These are phyloP conservation scores for Hordeum pubiflorum DNA, from an alignment of 202 grass and related monocot genomes.

Conservation along the genomic window DNA sequence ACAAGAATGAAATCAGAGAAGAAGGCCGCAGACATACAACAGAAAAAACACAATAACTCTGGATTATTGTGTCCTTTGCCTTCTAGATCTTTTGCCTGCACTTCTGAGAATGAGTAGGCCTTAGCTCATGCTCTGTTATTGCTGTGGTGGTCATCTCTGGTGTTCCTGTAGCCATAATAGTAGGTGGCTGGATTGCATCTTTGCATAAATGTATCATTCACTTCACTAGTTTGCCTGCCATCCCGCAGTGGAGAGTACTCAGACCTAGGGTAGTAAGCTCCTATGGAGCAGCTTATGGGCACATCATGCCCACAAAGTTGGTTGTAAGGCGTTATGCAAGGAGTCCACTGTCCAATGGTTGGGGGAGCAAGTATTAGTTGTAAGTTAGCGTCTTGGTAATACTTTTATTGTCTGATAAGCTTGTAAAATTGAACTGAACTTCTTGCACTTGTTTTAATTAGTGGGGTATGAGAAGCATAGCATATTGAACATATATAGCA, in stretches of 20 bases:
- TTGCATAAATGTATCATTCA: background rate
- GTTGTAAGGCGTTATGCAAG: background rate
- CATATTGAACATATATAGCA: background rate
- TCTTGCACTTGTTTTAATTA: background rate
- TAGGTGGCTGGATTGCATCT: background rate
- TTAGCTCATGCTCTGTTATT: background rate
- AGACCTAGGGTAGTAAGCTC: background rate
- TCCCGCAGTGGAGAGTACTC: background rate
- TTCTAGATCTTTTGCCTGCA: background rate
- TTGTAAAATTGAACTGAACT: background rate
- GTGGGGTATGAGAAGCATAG: background rate
- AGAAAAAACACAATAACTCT: background rate
- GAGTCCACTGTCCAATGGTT: background rate
- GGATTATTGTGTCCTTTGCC: background rate
- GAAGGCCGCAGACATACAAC: background rate
- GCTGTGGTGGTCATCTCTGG: constrained; percentile 4
- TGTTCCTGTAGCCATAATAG: background rate
- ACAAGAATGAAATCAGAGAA: background rate
- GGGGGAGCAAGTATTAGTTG: background rate
- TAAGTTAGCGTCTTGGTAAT: background rate
- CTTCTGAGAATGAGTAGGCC: background rate
- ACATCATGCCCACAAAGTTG: background rate
- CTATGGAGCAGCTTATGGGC: background rate
- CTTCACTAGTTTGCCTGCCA: background rate
- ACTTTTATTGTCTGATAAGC: background rate